Conservation (phyloP, 176 grass and related monocot genomes). For the maize (Zea mays) region DNA sequence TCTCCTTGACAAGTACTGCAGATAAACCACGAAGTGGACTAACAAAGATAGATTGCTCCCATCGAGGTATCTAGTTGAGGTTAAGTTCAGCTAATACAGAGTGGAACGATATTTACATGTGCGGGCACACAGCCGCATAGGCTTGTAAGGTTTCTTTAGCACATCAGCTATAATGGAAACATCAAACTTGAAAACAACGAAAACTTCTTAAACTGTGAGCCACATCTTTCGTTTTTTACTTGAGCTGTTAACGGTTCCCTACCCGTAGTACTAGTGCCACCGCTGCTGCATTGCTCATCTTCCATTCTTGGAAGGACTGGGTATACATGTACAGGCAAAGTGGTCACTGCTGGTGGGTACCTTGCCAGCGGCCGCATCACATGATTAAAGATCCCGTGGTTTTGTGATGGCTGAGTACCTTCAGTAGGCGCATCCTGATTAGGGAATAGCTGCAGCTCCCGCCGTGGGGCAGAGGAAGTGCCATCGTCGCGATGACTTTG, state of each 20-base stretch:
- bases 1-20: background rate
- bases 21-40: background rate
- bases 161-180: background rate
- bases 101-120: slow-evolving; percentile 20
- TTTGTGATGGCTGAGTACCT: slow-evolving; percentile 34
- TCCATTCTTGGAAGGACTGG: slow-evolving; percentile 42
- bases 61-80: background rate
- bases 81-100: slow-evolving; percentile 6
- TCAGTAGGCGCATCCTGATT: slow-evolving; percentile 28
- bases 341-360: slow-evolving; percentile 30
- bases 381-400: slow-evolving; percentile 16
- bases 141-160: slow-evolving; percentile 17
- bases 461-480: slow-evolving; percentile 35
- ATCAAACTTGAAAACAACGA: background rate
- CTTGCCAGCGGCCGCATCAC: slow-evolving; percentile 48
- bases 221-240: background rate
- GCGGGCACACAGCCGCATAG: background rate
- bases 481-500: background rate
- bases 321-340: slow-evolving; percentile 43
- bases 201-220: background rate
- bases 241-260: slow-evolving; percentile 4
- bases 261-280: background rate
- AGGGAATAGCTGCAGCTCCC: slow-evolving; percentile 80
- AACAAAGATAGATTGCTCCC: background rate
- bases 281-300: slow-evolving; percentile 57